phyloP scores from a whole-genome alignment of 2,329 filamentous ascomycete species.

The Magnaporthales sp. region DNA sequence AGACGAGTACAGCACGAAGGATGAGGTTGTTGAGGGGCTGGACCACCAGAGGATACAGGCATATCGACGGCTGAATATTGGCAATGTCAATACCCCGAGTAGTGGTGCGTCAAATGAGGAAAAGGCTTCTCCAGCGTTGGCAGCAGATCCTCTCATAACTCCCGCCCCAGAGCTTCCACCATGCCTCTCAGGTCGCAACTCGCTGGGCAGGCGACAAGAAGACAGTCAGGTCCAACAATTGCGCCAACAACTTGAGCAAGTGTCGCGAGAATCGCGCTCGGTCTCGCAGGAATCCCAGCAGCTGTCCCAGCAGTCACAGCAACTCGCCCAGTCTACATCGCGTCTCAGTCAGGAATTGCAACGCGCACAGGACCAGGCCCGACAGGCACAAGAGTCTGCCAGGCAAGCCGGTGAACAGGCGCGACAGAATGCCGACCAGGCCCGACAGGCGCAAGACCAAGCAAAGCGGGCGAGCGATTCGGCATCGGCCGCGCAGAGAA shows the following conservation, averaged over 20 bases:
- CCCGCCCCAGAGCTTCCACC: constrained; percentile 12
- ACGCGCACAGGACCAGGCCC: constrained; percentile 14
- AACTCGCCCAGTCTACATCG: constrained; percentile 20
- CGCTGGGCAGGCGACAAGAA: constrained; percentile 13
- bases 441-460: neutral
- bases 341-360: constrained; percentile 21
- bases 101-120: neutral
- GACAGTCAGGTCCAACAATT: constrained; percentile 16
- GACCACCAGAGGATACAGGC: constrained; percentile 3
- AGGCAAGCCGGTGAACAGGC: constrained; percentile 13
- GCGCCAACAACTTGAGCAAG: constrained; percentile 19
- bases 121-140: neutral
- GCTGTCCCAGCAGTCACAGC: constrained; percentile 18
- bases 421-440: constrained; percentile 17
- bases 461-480: constrained; percentile 14
- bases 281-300: constrained; percentile 24
- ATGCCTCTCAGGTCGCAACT: neutral
- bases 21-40: constrained; percentile 4
- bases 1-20: constrained; percentile 7
- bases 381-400: constrained; percentile 16
- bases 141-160: constrained; percentile 13
- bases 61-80: neutral
- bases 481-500: constrained; percentile 14
- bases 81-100: neutral
- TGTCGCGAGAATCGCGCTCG: constrained; percentile 19